Base-by-base conservation (phyloP, 176 grass and related monocot species). In the Hordeum vulgare region DNA sequence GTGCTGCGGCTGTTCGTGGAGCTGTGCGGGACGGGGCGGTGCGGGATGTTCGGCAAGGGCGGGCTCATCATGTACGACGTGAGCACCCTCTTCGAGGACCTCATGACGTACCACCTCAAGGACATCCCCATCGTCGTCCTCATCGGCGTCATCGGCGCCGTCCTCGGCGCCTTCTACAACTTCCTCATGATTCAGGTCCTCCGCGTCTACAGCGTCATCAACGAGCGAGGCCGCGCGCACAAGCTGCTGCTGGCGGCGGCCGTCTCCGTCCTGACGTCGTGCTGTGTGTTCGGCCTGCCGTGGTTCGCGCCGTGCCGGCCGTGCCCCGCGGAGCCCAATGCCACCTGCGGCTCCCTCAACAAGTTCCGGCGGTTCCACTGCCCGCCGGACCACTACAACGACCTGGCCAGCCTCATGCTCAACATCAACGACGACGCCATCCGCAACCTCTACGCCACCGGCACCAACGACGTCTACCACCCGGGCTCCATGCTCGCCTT, bases 21-120 rank as follows among this genome's bases (percentile, higher is more conserved):
- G 31, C 68, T 98, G 25, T 98, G 96, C 37, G 86, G 76, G 26
- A 80, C 45, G 14, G 96, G 96, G 39, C 68, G 80, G 13, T 98
- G 96, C 60, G 93, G 96, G 25, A 59, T 91, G 80, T 98, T 98
- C 66, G 90, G 96, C 54, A 63, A 87, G 26, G 90, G 96, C 20
- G 96, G 96, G 14, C 96, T 98, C 9, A 88, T 98, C 74, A 98
- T 95, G 96, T 98, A 91, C 76, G 96, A 98, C 70, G 93, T 98
- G 17, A 91, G 90, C 73, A 83, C 89, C 6, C 0, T 39, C 2
- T 83, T 89, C 15, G 83, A 88, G 13, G 92, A 95, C 73, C 81
- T 83, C 51, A 88, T 90, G 74, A 90, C 96, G 25, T 98, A 98
- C 80, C 93, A 95, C 28, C 51, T 93, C 41, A 85, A 86, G 23